Evolutionary conservation across 192 early-diverging fungal species (phyloP), one percentile per base, ranked within the genome.

Genomic region (Coemansia sp.): DNA sequence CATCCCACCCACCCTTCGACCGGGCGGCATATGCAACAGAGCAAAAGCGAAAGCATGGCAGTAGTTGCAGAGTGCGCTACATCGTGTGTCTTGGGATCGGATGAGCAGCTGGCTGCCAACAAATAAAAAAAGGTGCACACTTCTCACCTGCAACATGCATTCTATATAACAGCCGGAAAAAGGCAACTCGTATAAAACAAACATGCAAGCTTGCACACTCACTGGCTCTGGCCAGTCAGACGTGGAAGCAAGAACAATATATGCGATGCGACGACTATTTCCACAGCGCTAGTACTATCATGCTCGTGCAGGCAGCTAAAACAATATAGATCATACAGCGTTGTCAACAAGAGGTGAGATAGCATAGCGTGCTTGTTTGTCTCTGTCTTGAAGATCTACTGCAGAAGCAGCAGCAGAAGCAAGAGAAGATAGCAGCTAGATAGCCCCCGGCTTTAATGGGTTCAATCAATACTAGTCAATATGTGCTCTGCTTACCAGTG

Each of bases 401-500:
- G n/a, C n/a, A n/a, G n/a, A n/a, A n/a, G n/a, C n/a, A n/a, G n/a
- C n/a, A n/a, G n/a, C n/a, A n/a, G n/a, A n/a, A n/a, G n/a, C n/a
- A n/a, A 43, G 41, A 43, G 15, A 14, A 4, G 41, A 43, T 15
- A 45, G 30, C 30, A 30, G 30, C 30, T 30, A 30, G 30, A 30
- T 41, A 5, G 9, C 39, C 39, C 39, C 6, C 39, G 39, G 12
- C 30, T 41, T 41, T 41, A 41, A 41, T 41, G 39, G 6, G 6
- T 30, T 30, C 30, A 30, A n/a, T n/a, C n/a, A n/a, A n/a, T n/a
- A n/a, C n/a, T n/a, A 14, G 8, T 53, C 51, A 26, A 26, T 9
- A 64, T 62, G 24, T 43, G 33, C 60, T 38, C 43, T 45, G 46
- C 80, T 75, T 83, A 83, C 80, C 68, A 77, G 62, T 63, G 80